phyloP scores from a whole-genome alignment of 1,284 basidiomycete species.

The Ustilago curta region DNA sequence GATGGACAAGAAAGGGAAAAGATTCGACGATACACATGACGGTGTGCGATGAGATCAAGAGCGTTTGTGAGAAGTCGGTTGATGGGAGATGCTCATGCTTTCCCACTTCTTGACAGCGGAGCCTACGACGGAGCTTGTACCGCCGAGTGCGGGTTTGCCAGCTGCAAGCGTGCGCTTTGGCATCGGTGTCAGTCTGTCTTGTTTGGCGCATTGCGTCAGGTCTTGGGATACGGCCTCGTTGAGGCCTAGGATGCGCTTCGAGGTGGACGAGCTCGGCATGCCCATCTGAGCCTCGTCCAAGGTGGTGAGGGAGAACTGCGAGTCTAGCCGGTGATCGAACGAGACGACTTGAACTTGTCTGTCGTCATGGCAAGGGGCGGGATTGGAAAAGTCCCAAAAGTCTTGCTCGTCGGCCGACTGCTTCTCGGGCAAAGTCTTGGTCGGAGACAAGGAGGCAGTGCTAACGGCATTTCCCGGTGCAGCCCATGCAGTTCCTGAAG shows the following conservation, averaged over 20 bases:
- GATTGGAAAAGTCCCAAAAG: conserved; percentile 23
- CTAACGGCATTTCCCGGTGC: conserved; percentile 20
- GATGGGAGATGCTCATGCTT: conserved; percentile 25
- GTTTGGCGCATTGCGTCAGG: conserved; percentile 3
- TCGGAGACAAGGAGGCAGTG: conserved; percentile 15
- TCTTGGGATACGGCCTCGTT: conserved; percentile 18
- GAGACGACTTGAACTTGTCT: conserved; percentile 13
- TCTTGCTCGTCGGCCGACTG: neutral
- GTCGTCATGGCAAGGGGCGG: neutral
- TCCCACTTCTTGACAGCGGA: conserved; percentile 51
- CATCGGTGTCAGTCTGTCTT: too few relatives aligned
- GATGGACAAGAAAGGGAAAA: too few relatives aligned
- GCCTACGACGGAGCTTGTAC: conserved; percentile 29
- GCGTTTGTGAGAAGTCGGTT: neutral
- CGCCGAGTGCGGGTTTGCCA: neutral
- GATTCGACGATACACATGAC: too few relatives aligned
- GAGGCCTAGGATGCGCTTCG: conserved; percentile 21
- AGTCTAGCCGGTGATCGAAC: conserved; percentile 21
- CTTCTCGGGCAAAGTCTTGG: conserved; percentile 7
- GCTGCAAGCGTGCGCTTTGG: neutral
- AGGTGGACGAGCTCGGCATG: conserved; percentile 21
- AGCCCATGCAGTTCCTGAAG: neutral
- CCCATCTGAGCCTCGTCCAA: neutral
- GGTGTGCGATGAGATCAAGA: neutral
- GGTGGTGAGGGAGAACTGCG: conserved; percentile 24